Evolutionary conservation across 768 basidiomycete genomes (phyloP).

Genomic region (Leccinellum albellum): DNA sequence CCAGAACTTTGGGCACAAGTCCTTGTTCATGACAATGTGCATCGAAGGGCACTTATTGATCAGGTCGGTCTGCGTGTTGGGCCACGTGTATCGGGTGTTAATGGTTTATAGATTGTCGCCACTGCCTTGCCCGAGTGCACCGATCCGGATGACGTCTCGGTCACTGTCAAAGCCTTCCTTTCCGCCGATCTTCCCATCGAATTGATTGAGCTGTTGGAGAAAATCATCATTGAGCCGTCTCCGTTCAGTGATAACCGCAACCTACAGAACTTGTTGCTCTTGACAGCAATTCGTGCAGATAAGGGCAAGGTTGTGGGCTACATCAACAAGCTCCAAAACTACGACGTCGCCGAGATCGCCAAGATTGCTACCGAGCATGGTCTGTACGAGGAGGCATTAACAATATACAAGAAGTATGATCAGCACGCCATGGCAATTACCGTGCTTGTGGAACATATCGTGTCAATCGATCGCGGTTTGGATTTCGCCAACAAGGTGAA

Average conservation of each 20-base stretch:
- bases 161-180: conserved; percentile 98
- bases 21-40: conserved; percentile 80
- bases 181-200: conserved; percentile 95
- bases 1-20: conserved; percentile 97
- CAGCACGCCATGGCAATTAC: conserved; percentile 95
- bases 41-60: conserved; percentile 92
- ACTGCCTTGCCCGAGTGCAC: conserved; percentile 96
- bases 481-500: conserved; percentile 97
- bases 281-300: conserved; percentile 96
- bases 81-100: neutral
- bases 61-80: conserved; percentile 49
- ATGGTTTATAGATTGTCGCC: conserved; percentile 65
- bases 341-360: conserved; percentile 92
- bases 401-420: conserved; percentile 96
- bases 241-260: conserved; percentile 98
- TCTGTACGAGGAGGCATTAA: conserved; percentile 92
- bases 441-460: conserved; percentile 96
- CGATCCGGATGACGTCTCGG: conserved; percentile 96
- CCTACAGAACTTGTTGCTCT: conserved; percentile 88
- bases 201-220: conserved; percentile 95
- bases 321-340: conserved; percentile 95
- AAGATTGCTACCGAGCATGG: conserved; percentile 96
- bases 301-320: conserved; percentile 98
- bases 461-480: conserved; percentile 92
- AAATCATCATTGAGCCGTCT: conserved; percentile 96